Conservation (phyloP, 108 stramenopile species). For the Seminavis robusta region DNA sequence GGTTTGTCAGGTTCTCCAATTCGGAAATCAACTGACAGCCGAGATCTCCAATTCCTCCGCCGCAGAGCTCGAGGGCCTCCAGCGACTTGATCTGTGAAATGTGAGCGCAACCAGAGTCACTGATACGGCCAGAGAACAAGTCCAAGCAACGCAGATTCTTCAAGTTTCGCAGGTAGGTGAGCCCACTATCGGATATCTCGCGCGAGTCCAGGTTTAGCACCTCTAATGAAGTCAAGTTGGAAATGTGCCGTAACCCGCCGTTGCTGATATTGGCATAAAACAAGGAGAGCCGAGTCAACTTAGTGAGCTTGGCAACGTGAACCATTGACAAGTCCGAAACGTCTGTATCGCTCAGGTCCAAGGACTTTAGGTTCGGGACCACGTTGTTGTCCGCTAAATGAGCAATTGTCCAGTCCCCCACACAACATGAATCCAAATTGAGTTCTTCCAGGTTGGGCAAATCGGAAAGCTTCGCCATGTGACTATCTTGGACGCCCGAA, state of each 20-base stretch:
- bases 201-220: constrained; percentile 76
- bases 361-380: constrained; percentile 61
- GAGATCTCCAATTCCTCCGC: constrained; percentile 71
- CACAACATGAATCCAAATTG: constrained; percentile 71
- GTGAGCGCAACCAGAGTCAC: constrained; percentile 67
- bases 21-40: constrained; percentile 70
- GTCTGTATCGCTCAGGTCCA: constrained; percentile 81
- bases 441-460: constrained; percentile 72
- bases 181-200: constrained; percentile 73
- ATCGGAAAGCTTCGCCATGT: constrained; percentile 46
- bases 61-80: constrained; percentile 81
- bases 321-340: constrained; percentile 71
- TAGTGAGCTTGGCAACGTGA: constrained; percentile 71
- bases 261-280: constrained; percentile 84
- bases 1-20: constrained; percentile 54
- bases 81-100: constrained; percentile 73
- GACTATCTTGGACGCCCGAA: constrained; percentile 67
- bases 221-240: constrained; percentile 51
- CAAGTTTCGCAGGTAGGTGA: constrained; percentile 47
- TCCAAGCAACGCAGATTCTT: constrained; percentile 65
- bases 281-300: constrained; percentile 62
- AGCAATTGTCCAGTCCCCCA: constrained; percentile 66
- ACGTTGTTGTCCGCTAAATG: constrained; percentile 79
- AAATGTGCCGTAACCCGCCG: constrained; percentile 57
- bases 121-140: constrained; percentile 77